Evolutionary conservation across 495 filamentous ascomycete species (phyloP), one percentile per base, ranked within the genome.

Genomic region (Aspergillus homomorphus): DNA sequence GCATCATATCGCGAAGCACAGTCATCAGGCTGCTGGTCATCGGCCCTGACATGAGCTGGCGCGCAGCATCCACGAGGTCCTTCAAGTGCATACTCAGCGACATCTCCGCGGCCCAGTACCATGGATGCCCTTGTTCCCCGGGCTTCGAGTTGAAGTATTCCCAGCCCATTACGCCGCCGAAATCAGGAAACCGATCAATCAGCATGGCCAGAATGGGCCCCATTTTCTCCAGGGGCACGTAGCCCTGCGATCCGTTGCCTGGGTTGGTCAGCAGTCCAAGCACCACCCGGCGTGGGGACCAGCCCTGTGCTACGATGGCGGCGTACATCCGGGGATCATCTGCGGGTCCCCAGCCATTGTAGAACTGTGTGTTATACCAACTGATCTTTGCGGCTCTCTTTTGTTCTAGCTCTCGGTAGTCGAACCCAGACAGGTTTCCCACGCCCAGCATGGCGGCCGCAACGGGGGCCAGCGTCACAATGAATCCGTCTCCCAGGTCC

Each of bases 281-380:
- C 0, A 93, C 85, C 14, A 94, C 71, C 64, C 88, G 87, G 10
- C 80, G 70, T 1, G 88, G 76, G 2, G 78, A 72, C 83, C 84
- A 92, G 4, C 88, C 87, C 28, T 73, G 69, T 3, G 73, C 59
- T n/a, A 93, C 69, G 53, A 90, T 84, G 42, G 75, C 68, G 51
- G 89, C 83, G 62, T 87, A 91, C 68, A 81, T 79, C n/a, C 71
- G 64, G 0, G 84, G 79, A 60, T 77, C 79, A 14, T 77, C 76
- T 22, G 89, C 76, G 24, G 76, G 76, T 15, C 90, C 91, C 81
- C 88, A 95, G 1, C 88, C 88, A 62, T 87, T 89, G 65, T 95
- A 95, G 65, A 94, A 94, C 66, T 94, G 91, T 15, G 84, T 74
- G 59, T 94, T 94, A 64, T 94, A 94, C 84, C 90, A 95, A 18